Percentiles rank a stretch among this genome's conserved stretches.
phyloP scores from a whole-genome alignment of 176 grass and related monocot genomes.

The Thinopyrum elongatum region DNA sequence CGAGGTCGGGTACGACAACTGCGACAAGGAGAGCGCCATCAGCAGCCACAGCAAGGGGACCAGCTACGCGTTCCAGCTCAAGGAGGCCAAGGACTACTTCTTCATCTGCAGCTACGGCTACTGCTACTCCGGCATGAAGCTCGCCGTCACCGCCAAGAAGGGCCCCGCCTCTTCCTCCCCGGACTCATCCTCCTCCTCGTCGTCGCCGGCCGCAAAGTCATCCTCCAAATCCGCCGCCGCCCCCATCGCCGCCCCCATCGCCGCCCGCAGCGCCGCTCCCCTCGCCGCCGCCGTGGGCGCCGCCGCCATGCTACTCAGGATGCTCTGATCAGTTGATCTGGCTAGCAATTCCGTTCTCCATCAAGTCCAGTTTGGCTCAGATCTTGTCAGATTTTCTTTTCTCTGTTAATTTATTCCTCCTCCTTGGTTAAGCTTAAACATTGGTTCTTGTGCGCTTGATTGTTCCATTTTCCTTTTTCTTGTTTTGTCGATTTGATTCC shows the following conservation, averaged over 20 bases:
- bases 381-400: neutral
- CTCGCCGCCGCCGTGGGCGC: neutral
- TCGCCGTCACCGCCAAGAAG: constrained; percentile 60
- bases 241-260: neutral
- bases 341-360: neutral
- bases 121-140: constrained; percentile 94
- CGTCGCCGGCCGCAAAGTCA: neutral
- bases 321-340: neutral
- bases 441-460: neutral
- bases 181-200: neutral
- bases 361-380: neutral
- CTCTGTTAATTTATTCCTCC: neutral
- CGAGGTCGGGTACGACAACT: constrained; percentile 85
- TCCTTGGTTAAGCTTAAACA: neutral
- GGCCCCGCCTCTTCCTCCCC: constrained; percentile 20
- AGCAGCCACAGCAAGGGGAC: constrained; percentile 84
- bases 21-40: constrained; percentile 67
- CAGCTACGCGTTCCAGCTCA: constrained; percentile 89
- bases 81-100: constrained; percentile 88
- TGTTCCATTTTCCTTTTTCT: neutral
- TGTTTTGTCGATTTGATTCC: neutral
- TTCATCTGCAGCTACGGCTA: constrained; percentile 99
- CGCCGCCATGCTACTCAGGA: neutral
- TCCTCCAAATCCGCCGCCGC: neutral
- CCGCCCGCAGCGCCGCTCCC: neutral